Conservation (phyloP, 140 eudicot genomes). For the Anethum foeniculum region DNA sequence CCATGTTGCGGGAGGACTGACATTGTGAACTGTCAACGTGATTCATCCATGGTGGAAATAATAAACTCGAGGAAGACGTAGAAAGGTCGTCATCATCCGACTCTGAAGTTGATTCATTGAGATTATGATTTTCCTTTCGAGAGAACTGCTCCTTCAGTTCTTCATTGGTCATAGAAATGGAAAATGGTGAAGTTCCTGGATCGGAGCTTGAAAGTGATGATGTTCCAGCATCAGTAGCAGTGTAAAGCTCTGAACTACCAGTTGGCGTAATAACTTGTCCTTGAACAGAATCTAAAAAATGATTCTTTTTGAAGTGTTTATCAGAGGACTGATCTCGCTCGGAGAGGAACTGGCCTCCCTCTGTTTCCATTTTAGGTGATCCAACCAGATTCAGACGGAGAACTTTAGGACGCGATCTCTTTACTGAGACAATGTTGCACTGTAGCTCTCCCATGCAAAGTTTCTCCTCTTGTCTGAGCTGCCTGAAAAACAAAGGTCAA, state of each 20-base stretch:
- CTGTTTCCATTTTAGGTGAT: conserved; percentile 46
- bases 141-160: conserved; percentile 36
- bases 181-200: conserved; percentile 88
- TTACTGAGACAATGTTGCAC: conserved; percentile 90
- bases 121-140: conserved; percentile 32
- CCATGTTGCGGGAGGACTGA: conserved; percentile 35
- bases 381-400: conserved; percentile 76
- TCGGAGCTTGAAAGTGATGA: conserved; percentile 97
- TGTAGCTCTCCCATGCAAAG: conserved; percentile 88
- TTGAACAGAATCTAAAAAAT: conserved; percentile 33
- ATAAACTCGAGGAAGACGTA: conserved; percentile 56
- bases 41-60: conserved; percentile 83
- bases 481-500: conserved; percentile 28
- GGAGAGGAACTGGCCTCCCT: conserved; percentile 26
- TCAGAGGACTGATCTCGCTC: conserved; percentile 28
- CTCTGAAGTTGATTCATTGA: conserved; percentile 63
- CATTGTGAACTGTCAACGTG: conserved; percentile 38
- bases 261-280: conserved; percentile 78
- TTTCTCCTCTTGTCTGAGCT: conserved; percentile 74
- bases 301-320: conserved; percentile 29
- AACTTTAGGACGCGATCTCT: conserved; percentile 76
- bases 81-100: conserved; percentile 54
- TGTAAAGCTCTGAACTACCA: conserved; percentile 81
- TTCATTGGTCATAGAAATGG: conserved; percentile 23
- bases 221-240: conserved; percentile 84